Evolutionary conservation across 2,329 filamentous ascomycete genomes (phyloP).

Genomic region (Sphaerulina populicola): DNA sequence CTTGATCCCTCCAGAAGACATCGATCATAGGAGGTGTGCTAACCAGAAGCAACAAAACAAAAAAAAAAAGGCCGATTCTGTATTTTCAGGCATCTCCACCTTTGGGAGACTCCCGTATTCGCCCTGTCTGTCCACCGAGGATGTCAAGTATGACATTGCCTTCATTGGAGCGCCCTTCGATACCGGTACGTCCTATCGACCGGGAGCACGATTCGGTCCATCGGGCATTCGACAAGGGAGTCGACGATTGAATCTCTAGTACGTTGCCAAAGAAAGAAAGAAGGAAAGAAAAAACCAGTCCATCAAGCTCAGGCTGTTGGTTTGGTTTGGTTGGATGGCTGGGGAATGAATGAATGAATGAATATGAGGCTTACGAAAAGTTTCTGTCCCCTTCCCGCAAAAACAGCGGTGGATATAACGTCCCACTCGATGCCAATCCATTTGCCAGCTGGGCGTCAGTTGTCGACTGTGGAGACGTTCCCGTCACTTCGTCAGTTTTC

Average conservation of each 20-base stretch:
- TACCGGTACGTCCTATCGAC: slow-evolving; percentile 57
- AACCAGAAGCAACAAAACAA: neutral
- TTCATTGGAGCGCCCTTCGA: slow-evolving; percentile 81
- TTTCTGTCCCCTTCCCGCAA: slow-evolving; percentile 32
- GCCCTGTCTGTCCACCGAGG: slow-evolving; percentile 62
- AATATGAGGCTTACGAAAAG: slow-evolving; percentile 42
- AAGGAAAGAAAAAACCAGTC: no score
- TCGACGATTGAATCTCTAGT: slow-evolving; percentile 79
- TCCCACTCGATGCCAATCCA: slow-evolving; percentile 56
- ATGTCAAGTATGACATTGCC: slow-evolving; percentile 72
- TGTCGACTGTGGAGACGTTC: slow-evolving; percentile 84
- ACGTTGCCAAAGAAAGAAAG: slow-evolving; percentile 40
- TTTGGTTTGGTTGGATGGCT: neutral
- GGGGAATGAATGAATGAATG: no score
- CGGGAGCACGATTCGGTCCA: slow-evolving; percentile 78
- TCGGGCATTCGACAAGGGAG: slow-evolving; percentile 55
- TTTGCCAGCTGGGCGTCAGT: slow-evolving; percentile 41
- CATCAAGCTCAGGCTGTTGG: slow-evolving; percentile 18
- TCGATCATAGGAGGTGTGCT: neutral
- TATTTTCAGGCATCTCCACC: slow-evolving; percentile 81
- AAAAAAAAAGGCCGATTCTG: slow-evolving; percentile 61
- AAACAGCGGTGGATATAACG: slow-evolving; percentile 74
- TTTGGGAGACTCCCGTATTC: slow-evolving; percentile 72
- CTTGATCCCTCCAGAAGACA: neutral
- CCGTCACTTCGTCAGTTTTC: slow-evolving; percentile 64